Evolutionary conservation across 495 filamentous ascomycete species (phyloP), one percentile per base, ranked within the genome.

Genomic region (Penicillium coprophilum): DNA sequence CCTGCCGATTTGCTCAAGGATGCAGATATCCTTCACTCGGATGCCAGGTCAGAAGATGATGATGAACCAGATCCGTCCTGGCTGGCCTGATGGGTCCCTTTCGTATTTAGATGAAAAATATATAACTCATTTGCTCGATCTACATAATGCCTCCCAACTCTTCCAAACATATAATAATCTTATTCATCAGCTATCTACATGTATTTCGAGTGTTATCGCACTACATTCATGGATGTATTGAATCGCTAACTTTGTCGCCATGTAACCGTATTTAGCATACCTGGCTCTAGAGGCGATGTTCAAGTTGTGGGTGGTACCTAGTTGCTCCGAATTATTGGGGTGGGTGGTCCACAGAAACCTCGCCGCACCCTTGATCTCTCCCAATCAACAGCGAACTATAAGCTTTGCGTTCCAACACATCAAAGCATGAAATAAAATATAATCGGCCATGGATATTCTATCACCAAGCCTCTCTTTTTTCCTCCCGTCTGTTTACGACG

Each of bases 401-500:
- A 32, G 2, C 24, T 3, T 7, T 40, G 34, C 21, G 7, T 40
- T 51, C 20, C n/a, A 15, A 48, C 27, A 10, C 40, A 55, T 40
- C n/a, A 17, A 46, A 40, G 20, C 10, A 20, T 39, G 13, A 24
- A 38, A 19, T 30, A 9, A 10, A 30, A 34, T 19, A 8, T 0
- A 38, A 10, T 20, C 17, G 9, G 38, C 12, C 0, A 75, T 74
- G 64, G 57, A 70, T 60, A 63, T 76, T 41, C 80, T 82, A 10
- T 60, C 70, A 24, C 87, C 91, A 0, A 80, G 74, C 1, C 81
- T 92, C 63, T 82, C 79, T 56, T 91, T 96, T 58, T 86, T 82
- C 32, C 83, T 97, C 50, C 92, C 92, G 32, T 96, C 92, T 28
- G 67, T 97, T 46, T 77, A 94, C 70, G 92, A 97, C 69, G 81